Base-by-base conservation (phyloP, 2,329 filamentous ascomycete genomes). In the Fusarium transvaalense region DNA sequence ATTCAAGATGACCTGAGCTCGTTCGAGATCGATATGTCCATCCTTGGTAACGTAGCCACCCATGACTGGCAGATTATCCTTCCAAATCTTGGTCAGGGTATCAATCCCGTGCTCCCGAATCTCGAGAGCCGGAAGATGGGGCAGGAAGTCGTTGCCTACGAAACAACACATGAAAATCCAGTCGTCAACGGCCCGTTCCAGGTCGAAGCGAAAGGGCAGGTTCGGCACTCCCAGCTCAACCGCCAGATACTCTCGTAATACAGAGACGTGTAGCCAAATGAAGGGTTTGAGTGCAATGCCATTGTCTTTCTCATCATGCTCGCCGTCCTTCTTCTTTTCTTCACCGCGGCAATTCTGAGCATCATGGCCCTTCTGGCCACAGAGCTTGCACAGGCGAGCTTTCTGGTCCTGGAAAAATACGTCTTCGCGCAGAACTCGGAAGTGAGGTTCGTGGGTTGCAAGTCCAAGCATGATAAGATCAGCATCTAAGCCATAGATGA, bases 121-220 rank as follows among this genome's bases (percentile, higher is more conserved):
- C 78, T 98, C 96, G 61, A 99, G 86, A 74, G 95, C 97, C n/a
- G 96, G 96, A 61, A 99, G 84, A 84, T 99, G 96, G 51, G 96
- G 96, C 71, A 99, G 82, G 82, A 99, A 99, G 83, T 99, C 97
- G 80, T 99, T 99, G 71, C 95, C 95, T 58, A 98, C 95, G 78
- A 98, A 98, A 82, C 97, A 98, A 82, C 95, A 98, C 89, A 98
- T 96, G 79, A 98, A 98, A 15, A 98, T 93, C 96, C 95, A 98
- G 77, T 98, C 95, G 79, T 98, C 96, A 61, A 98, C 88, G 27
- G 94, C 94, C 69, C 96, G 90, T 80, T 99, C 96, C 43, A 99
- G 85, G 77, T 99, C 94, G 79, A 97, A 98, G 56, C 88, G 88
- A 80, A 98, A 98, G 3, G 91, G 90, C 70, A 97, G 88, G 57